Conservation (phyloP, 2,329 filamentous ascomycete species). For the Pezicula carpinea region DNA sequence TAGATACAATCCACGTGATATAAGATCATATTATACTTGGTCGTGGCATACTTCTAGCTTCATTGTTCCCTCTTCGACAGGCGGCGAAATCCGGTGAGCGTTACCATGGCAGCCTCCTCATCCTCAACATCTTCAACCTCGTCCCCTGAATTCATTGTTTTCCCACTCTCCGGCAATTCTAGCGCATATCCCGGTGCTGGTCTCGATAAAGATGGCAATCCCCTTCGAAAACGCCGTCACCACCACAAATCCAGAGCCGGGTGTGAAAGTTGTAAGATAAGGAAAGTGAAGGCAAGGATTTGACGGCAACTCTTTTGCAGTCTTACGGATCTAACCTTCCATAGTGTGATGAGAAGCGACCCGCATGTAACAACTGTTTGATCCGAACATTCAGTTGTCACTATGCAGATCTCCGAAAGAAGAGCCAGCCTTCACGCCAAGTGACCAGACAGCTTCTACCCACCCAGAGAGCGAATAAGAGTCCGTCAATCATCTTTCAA, state of each 20-base stretch:
- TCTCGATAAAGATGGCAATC: slow-evolving; percentile 1
- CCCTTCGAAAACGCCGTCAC: background rate
- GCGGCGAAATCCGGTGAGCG: too few relatives aligned
- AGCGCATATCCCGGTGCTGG: background rate
- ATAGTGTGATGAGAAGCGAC: slow-evolving; percentile 1
- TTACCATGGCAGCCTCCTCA: background rate
- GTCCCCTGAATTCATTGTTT: background rate
- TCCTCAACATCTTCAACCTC: background rate
- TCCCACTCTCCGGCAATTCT: background rate
- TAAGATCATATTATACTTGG: too few relatives aligned
- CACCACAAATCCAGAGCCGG: background rate
- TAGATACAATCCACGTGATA: too few relatives aligned
- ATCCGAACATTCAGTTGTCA: background rate
- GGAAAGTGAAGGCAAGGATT: background rate
- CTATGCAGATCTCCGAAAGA: background rate
- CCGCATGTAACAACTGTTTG: background rate
- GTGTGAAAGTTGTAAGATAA: background rate
- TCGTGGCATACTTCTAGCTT: too few relatives aligned
- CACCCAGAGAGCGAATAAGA: background rate
- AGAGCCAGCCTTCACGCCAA: background rate
- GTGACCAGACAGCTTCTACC: background rate
- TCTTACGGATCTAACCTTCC: background rate
- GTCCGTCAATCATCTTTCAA: background rate
- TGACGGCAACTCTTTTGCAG: background rate
- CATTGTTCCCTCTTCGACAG: too few relatives aligned